Percentiles rank a stretch among this genome's conserved stretches.
phyloP scores from a whole-genome alignment of 441 rosid genomes.

The Mallotus repandus region DNA sequence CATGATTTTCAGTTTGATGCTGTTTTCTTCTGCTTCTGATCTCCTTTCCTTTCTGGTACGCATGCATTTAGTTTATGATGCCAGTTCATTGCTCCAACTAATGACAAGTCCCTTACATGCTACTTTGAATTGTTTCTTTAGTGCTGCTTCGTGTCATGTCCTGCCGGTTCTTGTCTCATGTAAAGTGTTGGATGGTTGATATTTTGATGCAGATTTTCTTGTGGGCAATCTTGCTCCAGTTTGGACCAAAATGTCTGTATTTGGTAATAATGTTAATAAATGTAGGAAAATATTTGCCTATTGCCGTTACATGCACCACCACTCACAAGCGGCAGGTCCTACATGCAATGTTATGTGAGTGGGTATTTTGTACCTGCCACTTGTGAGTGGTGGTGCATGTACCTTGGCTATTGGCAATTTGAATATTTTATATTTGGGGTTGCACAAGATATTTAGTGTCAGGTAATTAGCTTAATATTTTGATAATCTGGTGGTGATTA shows the following conservation, averaged over 20 bases:
- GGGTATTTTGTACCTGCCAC: too few species aligned
- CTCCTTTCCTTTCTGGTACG: background rate
- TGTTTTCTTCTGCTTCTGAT: background rate
- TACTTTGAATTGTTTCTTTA: background rate
- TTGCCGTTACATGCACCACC: too few species aligned
- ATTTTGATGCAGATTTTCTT: background rate
- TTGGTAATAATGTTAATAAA: background rate
- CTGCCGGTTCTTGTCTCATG: background rate
- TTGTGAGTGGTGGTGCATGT: too few species aligned
- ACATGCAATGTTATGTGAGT: too few species aligned
- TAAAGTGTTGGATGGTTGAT: background rate
- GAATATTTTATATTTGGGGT: background rate
- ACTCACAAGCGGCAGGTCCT: too few species aligned
- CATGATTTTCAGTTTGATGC: slow-evolving; percentile 5
- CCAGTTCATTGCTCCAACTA: background rate
- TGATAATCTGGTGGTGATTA: background rate
- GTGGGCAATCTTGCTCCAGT: background rate
- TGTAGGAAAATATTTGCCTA: background rate
- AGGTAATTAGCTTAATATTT: background rate
- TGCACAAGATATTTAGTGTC: background rate
- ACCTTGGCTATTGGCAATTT: too few species aligned
- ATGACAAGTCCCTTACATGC: background rate
- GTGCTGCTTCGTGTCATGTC: background rate
- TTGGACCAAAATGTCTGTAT: background rate
- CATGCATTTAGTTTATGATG: background rate